phyloP scores from a whole-genome alignment of 768 basidiomycete species.

The Pisolithus sp. region DNA sequence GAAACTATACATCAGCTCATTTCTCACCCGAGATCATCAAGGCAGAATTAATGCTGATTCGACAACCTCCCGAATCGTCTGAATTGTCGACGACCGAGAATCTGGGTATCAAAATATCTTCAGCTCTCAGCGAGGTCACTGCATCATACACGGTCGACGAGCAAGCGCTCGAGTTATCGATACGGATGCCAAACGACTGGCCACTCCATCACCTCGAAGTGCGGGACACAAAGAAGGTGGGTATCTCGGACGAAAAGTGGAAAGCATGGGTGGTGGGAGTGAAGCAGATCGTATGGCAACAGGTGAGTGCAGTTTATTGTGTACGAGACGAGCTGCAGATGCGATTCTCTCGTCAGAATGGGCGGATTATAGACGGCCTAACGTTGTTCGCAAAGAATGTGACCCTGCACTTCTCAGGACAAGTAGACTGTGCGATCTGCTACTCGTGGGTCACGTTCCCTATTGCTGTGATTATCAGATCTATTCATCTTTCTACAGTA shows the following conservation, averaged over 20 bases:
- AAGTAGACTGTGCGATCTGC: constrained; percentile 94
- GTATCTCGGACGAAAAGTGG: constrained; percentile 87
- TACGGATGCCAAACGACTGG: constrained; percentile 86
- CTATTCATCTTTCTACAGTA: constrained; percentile 38
- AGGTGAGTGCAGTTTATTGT: constrained; percentile 46
- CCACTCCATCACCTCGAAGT: constrained; percentile 85
- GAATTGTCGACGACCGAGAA: constrained; percentile 64
- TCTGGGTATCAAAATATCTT: constrained; percentile 70
- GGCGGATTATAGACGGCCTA: constrained; percentile 82
- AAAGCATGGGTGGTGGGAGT: constrained; percentile 89
- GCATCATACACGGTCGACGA: constrained; percentile 89
- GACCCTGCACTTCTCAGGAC: constrained; percentile 86
- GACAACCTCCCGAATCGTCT: constrained; percentile 44
- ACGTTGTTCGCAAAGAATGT: constrained; percentile 93
- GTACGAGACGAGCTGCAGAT: neutral
- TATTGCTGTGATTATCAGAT: neutral
- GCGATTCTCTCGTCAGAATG: constrained; percentile 51
- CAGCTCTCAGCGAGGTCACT: constrained; percentile 70
- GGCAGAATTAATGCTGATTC: constrained; percentile 73
- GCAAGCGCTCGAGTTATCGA: constrained; percentile 81
- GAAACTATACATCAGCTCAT: constrained; percentile 71
- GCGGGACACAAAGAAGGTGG: constrained; percentile 76
- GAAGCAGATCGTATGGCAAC: constrained; percentile 83
- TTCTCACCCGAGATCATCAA: constrained; percentile 88
- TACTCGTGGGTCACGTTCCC: constrained; percentile 58